These are phyloP conservation scores for Collybiopsis luxurians DNA, from an alignment of 768 basidiomycete genomes.

Conservation along the genomic window DNA sequence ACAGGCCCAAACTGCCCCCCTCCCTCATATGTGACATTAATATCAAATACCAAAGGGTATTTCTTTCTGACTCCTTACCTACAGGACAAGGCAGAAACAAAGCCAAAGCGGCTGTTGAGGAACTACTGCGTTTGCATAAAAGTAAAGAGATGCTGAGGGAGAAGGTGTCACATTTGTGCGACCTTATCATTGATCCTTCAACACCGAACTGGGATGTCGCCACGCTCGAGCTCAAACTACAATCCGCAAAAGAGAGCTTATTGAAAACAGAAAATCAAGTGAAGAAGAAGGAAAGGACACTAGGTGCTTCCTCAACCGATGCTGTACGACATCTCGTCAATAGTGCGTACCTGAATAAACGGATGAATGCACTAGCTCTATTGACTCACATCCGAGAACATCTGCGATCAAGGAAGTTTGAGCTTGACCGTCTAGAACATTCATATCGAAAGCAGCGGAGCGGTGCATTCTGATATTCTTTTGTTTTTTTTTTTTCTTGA, in stretches of 20 bases:
- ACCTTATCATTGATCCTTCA: neutral
- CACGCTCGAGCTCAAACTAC: neutral
- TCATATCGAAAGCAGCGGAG: too few species aligned
- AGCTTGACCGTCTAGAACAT: slow-evolving; percentile 14
- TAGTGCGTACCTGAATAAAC: neutral
- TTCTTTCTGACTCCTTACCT: neutral
- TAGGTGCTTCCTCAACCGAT: neutral
- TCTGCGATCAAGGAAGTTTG: slow-evolving; percentile 16
- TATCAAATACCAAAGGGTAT: neutral
- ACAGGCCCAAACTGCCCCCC: neutral
- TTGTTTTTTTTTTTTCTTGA: too few species aligned
- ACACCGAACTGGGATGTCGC: neutral
- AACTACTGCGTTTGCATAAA: neutral
- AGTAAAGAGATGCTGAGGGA: neutral
- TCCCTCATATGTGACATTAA: neutral
- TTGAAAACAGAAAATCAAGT: too few species aligned
- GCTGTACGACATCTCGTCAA: slow-evolving; percentile 9
- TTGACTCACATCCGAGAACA: slow-evolving; percentile 15
- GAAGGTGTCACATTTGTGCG: neutral
- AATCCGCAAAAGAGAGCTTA: neutral
- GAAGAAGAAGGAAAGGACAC: neutral
- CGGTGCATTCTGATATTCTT: too few species aligned
- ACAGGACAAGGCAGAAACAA: neutral
- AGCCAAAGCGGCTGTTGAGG: neutral
- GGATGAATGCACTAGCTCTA: slow-evolving; percentile 19